These are phyloP conservation scores for Arabidopsis arenosa DNA, from an alignment of 345 rosid genomes.

Conservation along the genomic window DNA sequence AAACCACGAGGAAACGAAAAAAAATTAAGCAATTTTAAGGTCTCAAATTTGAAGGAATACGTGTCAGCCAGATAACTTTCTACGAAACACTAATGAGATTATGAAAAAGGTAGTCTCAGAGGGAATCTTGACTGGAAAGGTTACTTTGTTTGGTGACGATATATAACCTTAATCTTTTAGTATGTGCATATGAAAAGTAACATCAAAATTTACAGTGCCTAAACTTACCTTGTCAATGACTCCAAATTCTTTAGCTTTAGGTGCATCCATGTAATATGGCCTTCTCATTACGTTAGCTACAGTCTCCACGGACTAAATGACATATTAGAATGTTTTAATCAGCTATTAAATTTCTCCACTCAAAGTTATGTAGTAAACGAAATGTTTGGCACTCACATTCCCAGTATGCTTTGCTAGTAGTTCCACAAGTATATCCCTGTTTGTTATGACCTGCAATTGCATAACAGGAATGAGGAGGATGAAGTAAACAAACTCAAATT, in stretches of 20 bases:
- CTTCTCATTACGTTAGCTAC: conserved; percentile 69
- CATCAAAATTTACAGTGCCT: background rate
- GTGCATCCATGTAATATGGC: conserved; percentile 76
- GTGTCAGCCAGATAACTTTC: background rate
- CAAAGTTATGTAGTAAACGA: conserved; percentile 16
- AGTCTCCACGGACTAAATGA: conserved; percentile 65
- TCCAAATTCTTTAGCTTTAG: conserved; percentile 81
- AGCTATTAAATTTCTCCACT: background rate
- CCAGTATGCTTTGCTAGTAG: conserved; percentile 90
- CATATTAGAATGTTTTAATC: conserved; percentile 24
- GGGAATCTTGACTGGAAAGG: background rate
- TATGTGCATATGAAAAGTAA: conserved; percentile 4
- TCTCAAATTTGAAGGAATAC: background rate
- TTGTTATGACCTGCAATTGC: conserved; percentile 61
- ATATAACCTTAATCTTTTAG: conserved; percentile 1
- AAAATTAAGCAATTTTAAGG: background rate
- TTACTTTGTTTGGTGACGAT: background rate
- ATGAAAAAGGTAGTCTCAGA: background rate
- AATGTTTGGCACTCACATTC: conserved; percentile 57
- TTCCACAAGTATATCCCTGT: conserved; percentile 71
- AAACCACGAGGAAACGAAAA: background rate
- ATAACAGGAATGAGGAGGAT: conserved; percentile 24
- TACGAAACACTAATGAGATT: background rate
- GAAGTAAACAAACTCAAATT: background rate
- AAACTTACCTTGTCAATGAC: conserved; percentile 76